Conservation (phyloP, 495 filamentous ascomycete genomes). For the Lentithecium fluviatile region DNA sequence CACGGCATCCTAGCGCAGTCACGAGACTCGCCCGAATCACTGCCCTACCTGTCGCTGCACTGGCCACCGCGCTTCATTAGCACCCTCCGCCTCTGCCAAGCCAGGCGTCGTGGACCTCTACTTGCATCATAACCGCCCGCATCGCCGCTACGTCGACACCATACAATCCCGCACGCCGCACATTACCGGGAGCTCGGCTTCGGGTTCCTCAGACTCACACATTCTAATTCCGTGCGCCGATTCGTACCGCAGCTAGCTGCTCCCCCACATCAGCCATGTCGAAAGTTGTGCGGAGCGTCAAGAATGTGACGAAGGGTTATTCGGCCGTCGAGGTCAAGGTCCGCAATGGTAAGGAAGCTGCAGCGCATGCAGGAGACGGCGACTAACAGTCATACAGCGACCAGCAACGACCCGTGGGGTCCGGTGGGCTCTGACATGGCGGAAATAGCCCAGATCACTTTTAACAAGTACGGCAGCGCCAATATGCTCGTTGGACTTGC, state of each 20-base stretch:
- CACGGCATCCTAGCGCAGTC: too few relatives aligned
- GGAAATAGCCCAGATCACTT: slow-evolving; percentile 96
- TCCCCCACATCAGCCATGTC: slow-evolving; percentile 65
- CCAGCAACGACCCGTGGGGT: slow-evolving; percentile 99
- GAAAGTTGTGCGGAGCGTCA: slow-evolving; percentile 95
- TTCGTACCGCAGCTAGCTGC: neutral
- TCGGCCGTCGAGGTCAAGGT: slow-evolving; percentile 97
- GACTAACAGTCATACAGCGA: slow-evolving; percentile 61
- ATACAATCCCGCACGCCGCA: neutral
- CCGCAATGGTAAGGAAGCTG: slow-evolving; percentile 63
- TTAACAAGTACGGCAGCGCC: slow-evolving; percentile 67
- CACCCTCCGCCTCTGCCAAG: slow-evolving; percentile 11
- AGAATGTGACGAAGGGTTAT: slow-evolving; percentile 99
- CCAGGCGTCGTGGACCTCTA: slow-evolving; percentile 10
- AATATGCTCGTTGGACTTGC: neutral
- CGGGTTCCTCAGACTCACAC: neutral
- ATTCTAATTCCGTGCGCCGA: neutral
- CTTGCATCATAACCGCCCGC: slow-evolving; percentile 25
- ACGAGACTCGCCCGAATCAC: neutral
- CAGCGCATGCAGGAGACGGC: neutral
- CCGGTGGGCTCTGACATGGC: slow-evolving; percentile 98
- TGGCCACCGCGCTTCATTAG: neutral
- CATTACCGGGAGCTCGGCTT: neutral
- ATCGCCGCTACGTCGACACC: neutral
- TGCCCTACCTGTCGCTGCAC: neutral